Conservation (phyloP, 2,329 filamentous ascomycete species). For the Aspergillus ochraceus region DNA sequence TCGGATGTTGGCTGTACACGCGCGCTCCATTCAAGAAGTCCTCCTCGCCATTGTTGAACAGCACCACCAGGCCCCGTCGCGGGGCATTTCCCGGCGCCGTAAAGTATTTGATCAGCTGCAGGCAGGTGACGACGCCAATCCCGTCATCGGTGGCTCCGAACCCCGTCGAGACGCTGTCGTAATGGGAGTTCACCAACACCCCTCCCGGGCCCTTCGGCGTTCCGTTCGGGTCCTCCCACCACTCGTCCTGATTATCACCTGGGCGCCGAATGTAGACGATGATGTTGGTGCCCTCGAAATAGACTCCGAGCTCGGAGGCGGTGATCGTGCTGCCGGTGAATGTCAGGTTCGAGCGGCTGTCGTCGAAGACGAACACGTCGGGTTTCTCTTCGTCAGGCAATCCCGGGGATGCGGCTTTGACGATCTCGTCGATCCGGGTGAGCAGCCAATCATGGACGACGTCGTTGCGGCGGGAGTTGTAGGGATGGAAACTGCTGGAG, state of each 20-base stretch:
- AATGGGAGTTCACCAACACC: constrained; percentile 92
- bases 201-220: constrained; percentile 63
- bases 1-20: constrained; percentile 79
- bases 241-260: constrained; percentile 69
- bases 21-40: constrained; percentile 85
- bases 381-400: constrained; percentile 25
- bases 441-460: constrained; percentile 75
- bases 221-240: constrained; percentile 63
- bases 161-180: constrained; percentile 88
- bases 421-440: constrained; percentile 66
- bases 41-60: constrained; percentile 96
- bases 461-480: constrained; percentile 83
- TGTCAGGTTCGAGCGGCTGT: constrained; percentile 76
- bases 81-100: constrained; percentile 70
- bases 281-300: constrained; percentile 91
- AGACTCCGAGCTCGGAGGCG: constrained; percentile 54
- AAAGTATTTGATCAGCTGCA: constrained; percentile 87
- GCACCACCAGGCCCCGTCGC: constrained; percentile 74
- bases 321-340: constrained; percentile 53
- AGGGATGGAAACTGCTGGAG: constrained; percentile 77
- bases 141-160: constrained; percentile 95
- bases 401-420: constrained; percentile 52
- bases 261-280: constrained; percentile 86
- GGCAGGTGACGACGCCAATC: constrained; percentile 78
- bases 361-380: constrained; percentile 69